Conservation (phyloP, 495 filamentous ascomycete species). For the Astrothelium subdiscretum region DNA sequence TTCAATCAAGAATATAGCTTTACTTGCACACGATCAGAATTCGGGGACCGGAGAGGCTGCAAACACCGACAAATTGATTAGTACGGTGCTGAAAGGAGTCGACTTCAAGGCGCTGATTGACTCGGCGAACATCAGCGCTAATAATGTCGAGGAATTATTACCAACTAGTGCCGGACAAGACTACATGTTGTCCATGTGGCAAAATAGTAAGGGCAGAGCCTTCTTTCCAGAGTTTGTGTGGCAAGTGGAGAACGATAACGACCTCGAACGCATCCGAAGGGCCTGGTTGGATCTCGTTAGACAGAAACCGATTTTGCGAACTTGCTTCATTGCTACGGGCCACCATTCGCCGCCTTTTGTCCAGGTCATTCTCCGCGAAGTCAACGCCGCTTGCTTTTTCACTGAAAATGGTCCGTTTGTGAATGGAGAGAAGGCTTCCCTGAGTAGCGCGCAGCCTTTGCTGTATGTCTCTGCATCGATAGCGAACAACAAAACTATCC, state of each 20-base stretch:
- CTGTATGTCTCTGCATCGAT: conserved; percentile 17
- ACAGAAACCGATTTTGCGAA: conserved; percentile 49
- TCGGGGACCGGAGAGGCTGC: neutral
- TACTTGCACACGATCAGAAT: conserved; percentile 13
- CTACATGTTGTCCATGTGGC: conserved; percentile 59
- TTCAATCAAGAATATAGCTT: conserved; percentile 49
- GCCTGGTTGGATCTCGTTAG: conserved; percentile 48
- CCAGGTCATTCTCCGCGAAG: conserved; percentile 37
- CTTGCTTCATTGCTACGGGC: conserved; percentile 42
- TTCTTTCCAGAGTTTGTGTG: conserved; percentile 57
- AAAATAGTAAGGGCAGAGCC: conserved; percentile 44
- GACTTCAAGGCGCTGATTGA: conserved; percentile 23
- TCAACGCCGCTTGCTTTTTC: neutral
- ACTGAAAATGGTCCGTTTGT: conserved; percentile 8
- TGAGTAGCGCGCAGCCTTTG: conserved; percentile 20
- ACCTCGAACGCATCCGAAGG: conserved; percentile 23
- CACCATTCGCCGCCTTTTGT: conserved; percentile 36
- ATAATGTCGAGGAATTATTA: conserved; percentile 41
- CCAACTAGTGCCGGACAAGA: conserved; percentile 61
- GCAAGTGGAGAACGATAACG: conserved; percentile 21
- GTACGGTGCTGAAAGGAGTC: conserved; percentile 26
- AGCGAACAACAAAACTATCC: conserved; percentile 11
- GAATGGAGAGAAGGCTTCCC: conserved; percentile 7
- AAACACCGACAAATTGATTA: conserved; percentile 21
- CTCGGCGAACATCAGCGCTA: conserved; percentile 21